Conservation (phyloP, 768 basidiomycete species). For the Chalciporus piperatus region DNA sequence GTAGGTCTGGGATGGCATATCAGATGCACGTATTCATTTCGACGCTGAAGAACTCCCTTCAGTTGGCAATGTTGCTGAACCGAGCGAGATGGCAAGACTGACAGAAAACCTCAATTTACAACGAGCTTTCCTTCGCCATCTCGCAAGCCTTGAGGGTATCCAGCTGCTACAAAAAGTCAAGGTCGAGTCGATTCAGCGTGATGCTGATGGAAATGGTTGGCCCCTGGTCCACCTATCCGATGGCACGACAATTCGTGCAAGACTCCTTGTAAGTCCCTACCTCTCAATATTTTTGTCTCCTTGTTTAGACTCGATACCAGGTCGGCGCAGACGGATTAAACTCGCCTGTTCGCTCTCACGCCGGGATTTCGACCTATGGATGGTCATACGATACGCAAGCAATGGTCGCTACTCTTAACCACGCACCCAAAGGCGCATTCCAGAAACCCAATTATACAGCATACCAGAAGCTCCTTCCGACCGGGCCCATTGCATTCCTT, state of each 20-base stretch:
- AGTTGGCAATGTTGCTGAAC: constrained; percentile 26
- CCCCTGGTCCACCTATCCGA: constrained; percentile 75
- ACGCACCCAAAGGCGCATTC: constrained; percentile 62
- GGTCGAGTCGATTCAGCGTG: constrained; percentile 64
- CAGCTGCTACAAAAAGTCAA: constrained; percentile 69
- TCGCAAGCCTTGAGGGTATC: constrained; percentile 51
- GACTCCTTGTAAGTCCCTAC: constrained; percentile 61
- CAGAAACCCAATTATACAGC: constrained; percentile 73
- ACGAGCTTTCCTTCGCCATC: constrained; percentile 68
- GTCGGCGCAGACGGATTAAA: constrained; percentile 96
- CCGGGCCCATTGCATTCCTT: constrained; percentile 93
- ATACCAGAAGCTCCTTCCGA: constrained; percentile 92
- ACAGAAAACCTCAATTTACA: constrained; percentile 95
- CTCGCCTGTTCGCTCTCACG: constrained; percentile 87
- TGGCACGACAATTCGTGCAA: constrained; percentile 59
- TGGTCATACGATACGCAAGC: constrained; percentile 91
- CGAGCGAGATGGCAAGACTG: constrained; percentile 69
- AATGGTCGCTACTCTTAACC: constrained; percentile 83
- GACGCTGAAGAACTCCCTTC: constrained; percentile 44
- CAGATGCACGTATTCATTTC: constrained; percentile 76
- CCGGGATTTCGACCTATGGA: constrained; percentile 82
- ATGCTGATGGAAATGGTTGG: constrained; percentile 60
- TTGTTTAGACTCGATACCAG: constrained; percentile 36
- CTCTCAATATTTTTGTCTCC: background rate
- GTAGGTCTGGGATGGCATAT: constrained; percentile 91